Evolutionary conservation across 495 filamentous ascomycete genomes (phyloP), one percentile per base, ranked within the genome.

Genomic region (Talaromyces liani): DNA sequence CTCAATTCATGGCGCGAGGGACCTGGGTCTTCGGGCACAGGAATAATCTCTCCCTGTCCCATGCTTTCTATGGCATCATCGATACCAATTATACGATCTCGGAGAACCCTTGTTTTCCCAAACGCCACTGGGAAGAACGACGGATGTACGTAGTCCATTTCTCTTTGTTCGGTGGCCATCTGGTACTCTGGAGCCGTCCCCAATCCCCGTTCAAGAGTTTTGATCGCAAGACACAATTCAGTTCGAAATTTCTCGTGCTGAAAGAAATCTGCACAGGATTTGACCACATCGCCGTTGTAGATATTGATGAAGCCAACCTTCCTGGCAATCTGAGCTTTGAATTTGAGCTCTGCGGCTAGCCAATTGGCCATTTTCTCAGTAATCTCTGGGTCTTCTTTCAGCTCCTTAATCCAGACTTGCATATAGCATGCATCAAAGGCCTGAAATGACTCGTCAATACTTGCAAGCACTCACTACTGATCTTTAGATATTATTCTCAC

Each of bases 291-390:
- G 0, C 33, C 36, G 16, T 79, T 70, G 55, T 73, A 72, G 1
- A 66, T 70, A 16, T 60, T 53, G 36, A 82, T 59, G 7, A 72
- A 27, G 60, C 71, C 65, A 24, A 72, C 66, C 27, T 9, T 54
- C 33, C 51, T 22, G 47, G 60, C 60, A 2, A 64, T 24, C 1
- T 64, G 55, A 3, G 77, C 75, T 60, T 82, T 83, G 66, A 79
- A 80, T 12, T 74, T 73, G n/a, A 85, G 71, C 64, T 87, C 84
- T 29, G 69, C 60, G 56, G 85, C 72, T 65, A 83, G 75, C 65
- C 72, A 79, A 10, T 83, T 72, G 55, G 80, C 73, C 82, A 86
- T 84, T 10, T 68, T 71, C 2, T 70, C 61, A 0, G 78, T 75
- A 0, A 84, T 64, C 56, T 77, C 78, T 24, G 14, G 29, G 0